Base-by-base conservation (phyloP, 306 rosid genomes). In the Vigna nakashimae region DNA sequence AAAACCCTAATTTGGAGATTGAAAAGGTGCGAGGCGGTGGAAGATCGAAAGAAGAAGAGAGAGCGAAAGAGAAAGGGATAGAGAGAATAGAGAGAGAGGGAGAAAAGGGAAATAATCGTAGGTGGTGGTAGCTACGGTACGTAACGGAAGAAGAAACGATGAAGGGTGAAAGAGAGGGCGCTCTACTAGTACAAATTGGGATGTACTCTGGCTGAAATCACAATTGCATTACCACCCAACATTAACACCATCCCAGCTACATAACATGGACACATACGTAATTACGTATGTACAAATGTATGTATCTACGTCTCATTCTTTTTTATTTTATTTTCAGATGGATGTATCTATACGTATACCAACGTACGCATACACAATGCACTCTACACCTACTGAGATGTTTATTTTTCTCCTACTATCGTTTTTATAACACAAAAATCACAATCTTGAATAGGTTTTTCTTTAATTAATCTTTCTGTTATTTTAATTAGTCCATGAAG, bases 161-260 rank as follows among this genome's bases (percentile, higher is more conserved):
- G 73, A 38, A 77, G 69, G 42, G 1, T 7, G 16, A 63, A 32
- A 50, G 16, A 15, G 24, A 55, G 80, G n/a, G 32, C 65, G 51
- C 74, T 71, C 55, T 59, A 71, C 7, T 20, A 22, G 67, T 71
- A 80, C 83, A 69, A 80, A 70, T 24, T 60, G 10, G 55, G 55
- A 79, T 74, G 79, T 38, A 40, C 65, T 52, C 46, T 52, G 24
- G n/a, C n/a, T 2, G 28, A 49, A 69, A 12, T 76, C 26, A 68
- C 68, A 71, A 82, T 70, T 80, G 83, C 69, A 7, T 17, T 57
- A 16, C 63, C 63, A 57, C 81, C 74, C 75, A 65, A 36, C 42
- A 14, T 2, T 18, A 14, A 7, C 62, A 9, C 50, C 50, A 18
- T 17, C 32, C 30, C 6, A 20, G 2, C 60, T 55, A 57, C 63